phyloP scores from a whole-genome alignment of 345 rosid genomes.

The Eucalyptus sp. region DNA sequence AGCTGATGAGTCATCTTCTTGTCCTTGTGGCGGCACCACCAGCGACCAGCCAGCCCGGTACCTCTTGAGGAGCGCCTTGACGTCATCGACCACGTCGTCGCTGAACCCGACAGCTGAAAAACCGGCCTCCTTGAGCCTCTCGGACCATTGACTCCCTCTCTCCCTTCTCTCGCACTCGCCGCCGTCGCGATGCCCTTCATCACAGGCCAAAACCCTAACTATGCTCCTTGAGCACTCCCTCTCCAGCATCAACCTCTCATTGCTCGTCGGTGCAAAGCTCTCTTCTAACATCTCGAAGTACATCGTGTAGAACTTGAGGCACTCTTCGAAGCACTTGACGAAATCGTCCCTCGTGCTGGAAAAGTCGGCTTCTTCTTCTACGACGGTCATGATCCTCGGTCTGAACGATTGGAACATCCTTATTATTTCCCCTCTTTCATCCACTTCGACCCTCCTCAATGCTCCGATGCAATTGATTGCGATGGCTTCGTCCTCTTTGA shows the following conservation, averaged over 20 bases:
- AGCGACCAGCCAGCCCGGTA: slow-evolving; percentile 50
- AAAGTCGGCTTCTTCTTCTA: slow-evolving; percentile 72
- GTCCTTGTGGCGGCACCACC: slow-evolving; percentile 9
- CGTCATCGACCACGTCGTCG: slow-evolving; percentile 62
- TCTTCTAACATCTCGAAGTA: slow-evolving; percentile 72
- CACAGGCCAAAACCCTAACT: slow-evolving; percentile 64
- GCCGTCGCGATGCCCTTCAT: neutral
- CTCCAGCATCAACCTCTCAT: slow-evolving; percentile 59
- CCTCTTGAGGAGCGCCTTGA: slow-evolving; percentile 63
- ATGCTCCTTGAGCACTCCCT: slow-evolving; percentile 59
- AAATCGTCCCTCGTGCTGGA: slow-evolving; percentile 37
- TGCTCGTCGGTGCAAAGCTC: slow-evolving; percentile 49
- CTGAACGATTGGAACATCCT: slow-evolving; percentile 25
- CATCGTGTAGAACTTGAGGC: slow-evolving; percentile 43
- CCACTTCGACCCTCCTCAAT: slow-evolving; percentile 23
- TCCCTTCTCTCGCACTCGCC: slow-evolving; percentile 53
- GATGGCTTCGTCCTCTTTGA: slow-evolving; percentile 47
- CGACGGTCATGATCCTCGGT: slow-evolving; percentile 48
- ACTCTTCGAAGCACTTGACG: slow-evolving; percentile 62
- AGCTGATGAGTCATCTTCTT: slow-evolving; percentile 1
- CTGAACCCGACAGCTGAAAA: slow-evolving; percentile 35
- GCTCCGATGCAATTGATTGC: slow-evolving; percentile 61
- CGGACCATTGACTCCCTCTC: slow-evolving; percentile 52
- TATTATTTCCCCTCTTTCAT: slow-evolving; percentile 26
- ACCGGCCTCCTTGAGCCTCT: slow-evolving; percentile 13